These are phyloP conservation scores for Aristolochia fimbriata DNA, from an alignment of 164 flowering plant species.

Conservation along the genomic window DNA sequence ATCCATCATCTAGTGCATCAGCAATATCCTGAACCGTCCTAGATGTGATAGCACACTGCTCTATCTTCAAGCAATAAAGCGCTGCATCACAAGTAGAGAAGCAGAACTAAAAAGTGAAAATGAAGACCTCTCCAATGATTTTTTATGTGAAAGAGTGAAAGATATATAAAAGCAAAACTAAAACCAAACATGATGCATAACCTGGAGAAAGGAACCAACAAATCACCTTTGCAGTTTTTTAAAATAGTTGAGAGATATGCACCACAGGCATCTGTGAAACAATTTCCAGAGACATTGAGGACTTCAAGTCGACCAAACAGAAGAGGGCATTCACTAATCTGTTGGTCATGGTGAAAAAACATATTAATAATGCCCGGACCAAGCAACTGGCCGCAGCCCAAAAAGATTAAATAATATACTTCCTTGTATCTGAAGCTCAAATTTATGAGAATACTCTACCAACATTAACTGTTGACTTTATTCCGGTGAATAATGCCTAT, in stretches of 20 bases:
- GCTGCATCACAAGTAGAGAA: slow-evolving; percentile 25
- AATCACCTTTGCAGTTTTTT: slow-evolving; percentile 63
- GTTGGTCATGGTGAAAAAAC: slow-evolving; percentile 9
- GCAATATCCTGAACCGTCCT: slow-evolving; percentile 87
- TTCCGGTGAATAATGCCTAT: no score
- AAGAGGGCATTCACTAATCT: slow-evolving; percentile 92
- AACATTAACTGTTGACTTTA: no score
- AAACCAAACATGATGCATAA: background rate
- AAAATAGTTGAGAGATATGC: slow-evolving; percentile 73
- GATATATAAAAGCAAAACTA: background rate
- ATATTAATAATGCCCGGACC: background rate
- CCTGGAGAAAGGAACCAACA: background rate
- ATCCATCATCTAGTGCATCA: slow-evolving; percentile 53
- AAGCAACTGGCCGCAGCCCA: background rate
- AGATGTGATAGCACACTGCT: slow-evolving; percentile 76
- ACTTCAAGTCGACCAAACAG: slow-evolving; percentile 78
- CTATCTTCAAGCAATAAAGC: slow-evolving; percentile 74
- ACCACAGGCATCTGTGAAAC: slow-evolving; percentile 92
- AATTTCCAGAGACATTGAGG: slow-evolving; percentile 86
- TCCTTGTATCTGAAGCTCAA: background rate
- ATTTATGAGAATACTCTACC: no score
- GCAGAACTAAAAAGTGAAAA: background rate
- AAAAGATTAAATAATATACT: background rate
- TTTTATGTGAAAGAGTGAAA: background rate
- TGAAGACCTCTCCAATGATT: background rate